Base-by-base conservation (phyloP, 345 rosid genomes). In the Aurinia saxatilis region DNA sequence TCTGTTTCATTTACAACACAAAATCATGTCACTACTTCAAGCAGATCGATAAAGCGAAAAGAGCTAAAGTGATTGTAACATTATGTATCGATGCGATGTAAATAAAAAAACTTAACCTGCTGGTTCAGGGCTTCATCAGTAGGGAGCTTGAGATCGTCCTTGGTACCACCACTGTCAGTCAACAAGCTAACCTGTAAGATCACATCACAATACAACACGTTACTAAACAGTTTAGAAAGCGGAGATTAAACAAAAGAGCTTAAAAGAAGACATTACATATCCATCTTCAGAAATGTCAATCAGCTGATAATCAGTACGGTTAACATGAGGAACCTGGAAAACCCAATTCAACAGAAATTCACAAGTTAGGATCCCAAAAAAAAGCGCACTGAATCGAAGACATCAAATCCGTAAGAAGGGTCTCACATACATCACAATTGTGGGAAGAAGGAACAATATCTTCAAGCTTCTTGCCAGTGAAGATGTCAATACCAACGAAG, bases 381-480 rank as follows among this genome's bases (percentile, higher is more conserved):
- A 13, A 41, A 31, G 8, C n/a, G n/a, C 13, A 12, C 2, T 4
- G 31, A 38, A 12, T 5, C 15, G n/a, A 50, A 38, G 49, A 21
- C 7, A n/a, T n/a, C n/a, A n/a, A 1, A 12, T 15, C 15, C n/a
- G 1, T 2, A 13, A 38, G 29, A 50, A 5, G 15, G 38, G 51
- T 50, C 3, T 17, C 16, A 1, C 69, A 37, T 80, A 84, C 91
- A 72, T 87, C 91, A 80, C 84, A 87, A 46, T 81, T 84, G 80
- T 87, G 91, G 35, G 85, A 84, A 25, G 91, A 84, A 15, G 89
- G 90, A 44, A 88, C 91, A 54, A 88, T 88, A 74, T 88, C 92
- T 71, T 85, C 87, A 14, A 85, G 86, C 69, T 88, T 85, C 71
- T 85, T 88, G 57, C 80, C 84, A 8, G 59, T 88, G 83, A 83